These are phyloP conservation scores for Penicillium sp. DNA, from an alignment of 2,329 filamentous ascomycete genomes.

Conservation along the genomic window DNA sequence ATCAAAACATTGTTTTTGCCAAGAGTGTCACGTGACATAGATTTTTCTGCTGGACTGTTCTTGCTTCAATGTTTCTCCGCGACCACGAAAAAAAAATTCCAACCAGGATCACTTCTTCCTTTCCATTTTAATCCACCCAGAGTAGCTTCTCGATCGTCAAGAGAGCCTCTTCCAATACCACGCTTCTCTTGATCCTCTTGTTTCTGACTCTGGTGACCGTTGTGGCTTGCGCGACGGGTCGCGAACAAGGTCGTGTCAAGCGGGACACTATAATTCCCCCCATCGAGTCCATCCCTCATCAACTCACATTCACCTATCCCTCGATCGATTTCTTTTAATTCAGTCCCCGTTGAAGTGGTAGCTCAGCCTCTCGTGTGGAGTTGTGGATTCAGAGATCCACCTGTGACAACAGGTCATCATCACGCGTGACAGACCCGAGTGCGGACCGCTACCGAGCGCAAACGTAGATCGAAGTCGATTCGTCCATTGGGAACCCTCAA, in stretches of 20 bases:
- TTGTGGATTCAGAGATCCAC: not conserved
- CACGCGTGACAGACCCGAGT: constrained; percentile 5
- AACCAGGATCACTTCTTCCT: constrained; percentile 4
- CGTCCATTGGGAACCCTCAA: not conserved
- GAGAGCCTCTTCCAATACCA: not conserved
- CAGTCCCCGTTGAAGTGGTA: not conserved
- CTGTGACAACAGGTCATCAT: not conserved
- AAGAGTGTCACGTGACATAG: constrained; percentile 10
- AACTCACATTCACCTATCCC: constrained; percentile 6
- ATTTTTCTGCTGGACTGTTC: constrained; percentile 14
- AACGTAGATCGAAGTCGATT: not conserved
- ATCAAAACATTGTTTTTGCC: not conserved
- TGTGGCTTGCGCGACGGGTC: constrained; percentile 19
- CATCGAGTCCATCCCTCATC: constrained; percentile 8
- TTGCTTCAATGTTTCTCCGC: constrained; percentile 7
- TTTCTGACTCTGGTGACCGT: constrained; percentile 1
- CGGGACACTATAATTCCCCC: constrained; percentile 3
- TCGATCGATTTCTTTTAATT: not conserved
- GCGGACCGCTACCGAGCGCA: not conserved
- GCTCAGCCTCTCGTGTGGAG: not conserved
- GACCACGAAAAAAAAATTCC: constrained; percentile 1
- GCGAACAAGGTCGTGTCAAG: constrained; percentile 21
- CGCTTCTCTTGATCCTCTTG: not conserved
- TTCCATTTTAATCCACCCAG: not conserved
- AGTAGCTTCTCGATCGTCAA: constrained; percentile 2